phyloP scores from a whole-genome alignment of 495 filamentous ascomycete genomes.

The Tetracladium setigerum region DNA sequence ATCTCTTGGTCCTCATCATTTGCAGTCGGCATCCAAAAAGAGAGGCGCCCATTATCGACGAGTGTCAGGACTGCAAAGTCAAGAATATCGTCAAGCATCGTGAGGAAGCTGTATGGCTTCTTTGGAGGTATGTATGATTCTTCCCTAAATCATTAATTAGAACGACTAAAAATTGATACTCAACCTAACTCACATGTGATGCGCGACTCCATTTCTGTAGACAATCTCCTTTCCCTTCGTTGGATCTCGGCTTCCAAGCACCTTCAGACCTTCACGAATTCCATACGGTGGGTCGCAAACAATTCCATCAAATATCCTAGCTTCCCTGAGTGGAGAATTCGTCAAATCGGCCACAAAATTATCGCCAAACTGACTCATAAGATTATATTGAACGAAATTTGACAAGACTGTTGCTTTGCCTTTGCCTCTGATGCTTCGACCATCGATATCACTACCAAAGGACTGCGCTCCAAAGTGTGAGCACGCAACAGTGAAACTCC shows the following conservation, averaged over 20 bases:
- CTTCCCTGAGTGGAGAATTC: slow-evolving; percentile 66
- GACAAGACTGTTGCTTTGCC: slow-evolving; percentile 42
- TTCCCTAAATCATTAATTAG: slow-evolving; percentile 35
- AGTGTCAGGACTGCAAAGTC: slow-evolving; percentile 71
- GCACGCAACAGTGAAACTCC: slow-evolving; percentile 78
- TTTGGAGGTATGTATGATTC: slow-evolving; percentile 83
- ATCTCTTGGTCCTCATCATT: slow-evolving; percentile 68
- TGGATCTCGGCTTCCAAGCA: slow-evolving; percentile 68
- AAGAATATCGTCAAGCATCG: slow-evolving; percentile 84
- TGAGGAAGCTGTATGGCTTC: slow-evolving; percentile 80
- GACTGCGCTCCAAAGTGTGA: slow-evolving; percentile 80
- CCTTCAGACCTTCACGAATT: slow-evolving; percentile 85
- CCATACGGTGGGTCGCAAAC: slow-evolving; percentile 98
- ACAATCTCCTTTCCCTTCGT: slow-evolving; percentile 52
- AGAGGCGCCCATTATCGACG: slow-evolving; percentile 73
- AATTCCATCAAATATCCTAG: slow-evolving; percentile 74
- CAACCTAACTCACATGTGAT: slow-evolving; percentile 52
- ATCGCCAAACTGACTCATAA: slow-evolving; percentile 57
- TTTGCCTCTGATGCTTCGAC: slow-evolving; percentile 72
- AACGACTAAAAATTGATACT: neutral
- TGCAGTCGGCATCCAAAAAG: slow-evolving; percentile 96
- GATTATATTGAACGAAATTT: slow-evolving; percentile 83
- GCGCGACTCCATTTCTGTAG: slow-evolving; percentile 59
- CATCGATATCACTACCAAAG: slow-evolving; percentile 88
- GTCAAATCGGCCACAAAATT: slow-evolving; percentile 82